A percentile compares a stretch with the other conserved stretches of the same genome.
These are phyloP conservation scores for Silybum marianum DNA, from an alignment of 129 eudicot species.

Conservation along the genomic window DNA sequence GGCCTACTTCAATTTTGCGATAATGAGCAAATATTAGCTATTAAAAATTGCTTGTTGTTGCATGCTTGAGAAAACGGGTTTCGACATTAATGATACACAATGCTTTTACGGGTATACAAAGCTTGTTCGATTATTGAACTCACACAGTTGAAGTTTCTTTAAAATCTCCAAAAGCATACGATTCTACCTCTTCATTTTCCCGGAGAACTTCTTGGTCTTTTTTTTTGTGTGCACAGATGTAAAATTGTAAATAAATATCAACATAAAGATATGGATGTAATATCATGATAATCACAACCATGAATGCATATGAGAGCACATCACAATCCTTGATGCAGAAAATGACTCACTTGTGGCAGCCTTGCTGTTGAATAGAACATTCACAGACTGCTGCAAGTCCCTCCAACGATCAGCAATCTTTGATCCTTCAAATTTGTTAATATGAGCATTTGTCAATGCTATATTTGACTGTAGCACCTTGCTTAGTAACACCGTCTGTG, in stretches of 20 bases:
- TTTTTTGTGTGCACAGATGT: neutral
- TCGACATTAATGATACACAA: neutral
- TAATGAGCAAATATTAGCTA: no score
- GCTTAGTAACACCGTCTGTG: slow-evolving; percentile 66
- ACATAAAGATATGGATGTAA: neutral
- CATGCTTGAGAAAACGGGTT: neutral
- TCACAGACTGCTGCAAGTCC: slow-evolving; percentile 87
- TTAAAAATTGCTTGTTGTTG: no score
- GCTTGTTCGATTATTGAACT: neutral
- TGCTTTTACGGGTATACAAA: neutral
- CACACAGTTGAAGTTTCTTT: neutral
- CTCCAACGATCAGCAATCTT: slow-evolving; percentile 66
- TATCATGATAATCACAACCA: slow-evolving; percentile 10
- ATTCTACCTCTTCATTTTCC: neutral
- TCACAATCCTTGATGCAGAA: neutral
- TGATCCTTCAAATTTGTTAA: slow-evolving; percentile 48
- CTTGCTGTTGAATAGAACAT: slow-evolving; percentile 75
- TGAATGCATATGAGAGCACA: neutral
- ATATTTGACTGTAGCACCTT: slow-evolving; percentile 70
- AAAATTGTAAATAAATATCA: neutral
- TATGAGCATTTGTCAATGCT: slow-evolving; percentile 58
- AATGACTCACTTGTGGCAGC: slow-evolving; percentile 65
- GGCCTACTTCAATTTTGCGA: no score
- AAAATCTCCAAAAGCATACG: neutral
- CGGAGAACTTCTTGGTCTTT: neutral